These are phyloP conservation scores for Camellia granthamiana DNA, from an alignment of 148 eudicot genomes.

Conservation along the genomic window DNA sequence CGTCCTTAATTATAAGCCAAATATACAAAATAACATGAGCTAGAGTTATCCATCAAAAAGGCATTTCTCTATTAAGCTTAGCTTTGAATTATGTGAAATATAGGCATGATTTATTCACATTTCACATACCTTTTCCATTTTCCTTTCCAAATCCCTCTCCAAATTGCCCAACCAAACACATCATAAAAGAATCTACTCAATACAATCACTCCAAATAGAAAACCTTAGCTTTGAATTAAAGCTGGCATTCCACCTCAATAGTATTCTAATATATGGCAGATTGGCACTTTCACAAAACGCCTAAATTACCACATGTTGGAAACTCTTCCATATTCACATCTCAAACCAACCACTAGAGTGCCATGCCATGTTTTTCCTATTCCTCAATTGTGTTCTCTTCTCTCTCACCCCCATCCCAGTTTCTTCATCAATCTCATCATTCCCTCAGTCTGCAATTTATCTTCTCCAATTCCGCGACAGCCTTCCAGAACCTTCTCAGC, in stretches of 20 bases:
- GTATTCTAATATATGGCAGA: neutral
- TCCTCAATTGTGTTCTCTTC: conserved; percentile 10
- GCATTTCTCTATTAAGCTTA: neutral
- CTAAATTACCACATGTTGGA: no score
- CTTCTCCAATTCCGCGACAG: conserved; percentile 16
- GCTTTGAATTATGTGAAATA: no score
- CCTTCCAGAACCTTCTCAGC: conserved; percentile 19
- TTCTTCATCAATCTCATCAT: conserved; percentile 13
- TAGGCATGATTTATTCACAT: no score
- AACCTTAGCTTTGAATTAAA: neutral
- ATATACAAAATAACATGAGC: no score
- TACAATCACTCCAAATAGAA: neutral
- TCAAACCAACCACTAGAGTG: neutral
- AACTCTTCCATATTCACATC: neutral
- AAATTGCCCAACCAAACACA: no score
- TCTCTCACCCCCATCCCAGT: conserved; percentile 5
- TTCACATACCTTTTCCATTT: no score
- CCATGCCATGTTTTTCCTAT: neutral
- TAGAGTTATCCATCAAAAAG: no score
- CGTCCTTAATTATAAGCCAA: no score
- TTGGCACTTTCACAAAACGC: neutral
- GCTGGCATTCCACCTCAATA: neutral
- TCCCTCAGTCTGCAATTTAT: conserved; percentile 9
- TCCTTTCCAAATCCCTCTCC: no score
- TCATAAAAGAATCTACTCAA: neutral